Evolutionary conservation across 768 basidiomycete species (phyloP).

Genomic region (Atractiella rhizophila): DNA sequence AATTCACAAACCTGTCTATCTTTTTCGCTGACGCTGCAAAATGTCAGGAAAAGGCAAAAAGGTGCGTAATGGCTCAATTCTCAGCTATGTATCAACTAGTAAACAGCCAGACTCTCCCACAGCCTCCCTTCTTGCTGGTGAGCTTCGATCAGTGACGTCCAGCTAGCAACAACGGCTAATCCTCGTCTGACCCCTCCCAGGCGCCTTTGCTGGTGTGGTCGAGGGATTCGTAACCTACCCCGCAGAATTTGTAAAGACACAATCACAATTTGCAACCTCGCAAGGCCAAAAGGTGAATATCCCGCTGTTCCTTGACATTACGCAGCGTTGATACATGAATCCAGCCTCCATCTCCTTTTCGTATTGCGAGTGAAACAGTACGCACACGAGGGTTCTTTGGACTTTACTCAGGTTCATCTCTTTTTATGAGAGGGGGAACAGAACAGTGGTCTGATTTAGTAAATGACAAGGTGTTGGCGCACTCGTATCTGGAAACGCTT

Average conservation of each 20-base stretch:
- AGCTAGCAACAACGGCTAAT: too few relatives aligned
- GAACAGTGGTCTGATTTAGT: too few relatives aligned
- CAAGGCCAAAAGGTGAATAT: constrained; percentile 21
- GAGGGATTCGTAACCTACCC: constrained; percentile 44
- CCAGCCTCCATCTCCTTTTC: not conserved
- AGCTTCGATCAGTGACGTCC: too few relatives aligned
- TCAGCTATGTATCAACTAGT: too few relatives aligned
- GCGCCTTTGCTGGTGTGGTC: constrained; percentile 70
- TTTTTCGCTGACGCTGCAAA: too few relatives aligned
- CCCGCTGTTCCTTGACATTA: not conserved
- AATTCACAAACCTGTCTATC: too few relatives aligned
- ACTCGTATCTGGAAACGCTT: constrained; percentile 64
- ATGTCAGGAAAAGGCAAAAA: too few relatives aligned
- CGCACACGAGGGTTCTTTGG: constrained; percentile 49
- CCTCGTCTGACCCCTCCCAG: too few relatives aligned
- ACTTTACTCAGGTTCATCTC: constrained; percentile 39
- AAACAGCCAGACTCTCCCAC: too few relatives aligned
- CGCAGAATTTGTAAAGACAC: constrained; percentile 77
- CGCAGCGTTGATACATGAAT: not conserved
- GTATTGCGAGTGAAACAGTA: constrained; percentile 47
- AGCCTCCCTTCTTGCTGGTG: too few relatives aligned
- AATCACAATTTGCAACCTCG: constrained; percentile 69
- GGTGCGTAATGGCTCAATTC: too few relatives aligned
- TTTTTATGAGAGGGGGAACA: too few relatives aligned
- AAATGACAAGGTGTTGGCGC: constrained; percentile 45